These are phyloP conservation scores for Gardenia jasminoides DNA, from an alignment of 257 asterid genomes.

Conservation along the genomic window DNA sequence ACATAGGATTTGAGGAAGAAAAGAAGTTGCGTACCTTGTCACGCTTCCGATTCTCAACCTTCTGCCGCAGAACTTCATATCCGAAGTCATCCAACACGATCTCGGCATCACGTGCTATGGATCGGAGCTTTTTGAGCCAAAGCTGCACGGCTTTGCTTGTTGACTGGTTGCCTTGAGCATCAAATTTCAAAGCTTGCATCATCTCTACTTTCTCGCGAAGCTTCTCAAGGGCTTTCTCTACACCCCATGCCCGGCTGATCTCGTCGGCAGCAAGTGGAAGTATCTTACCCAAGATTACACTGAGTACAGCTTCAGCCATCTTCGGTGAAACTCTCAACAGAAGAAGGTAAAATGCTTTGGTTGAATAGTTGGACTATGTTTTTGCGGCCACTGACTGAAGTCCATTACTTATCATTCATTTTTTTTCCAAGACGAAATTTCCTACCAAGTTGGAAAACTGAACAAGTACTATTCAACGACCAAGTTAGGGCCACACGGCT, in stretches of 20 bases:
- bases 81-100: slow-evolving; percentile 15
- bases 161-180: slow-evolving; percentile 11
- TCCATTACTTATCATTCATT: too few species aligned
- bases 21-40: slow-evolving; percentile 12
- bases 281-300: not conserved
- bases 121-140: slow-evolving; percentile 24
- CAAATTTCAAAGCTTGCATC: not conserved
- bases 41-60: slow-evolving; percentile 1
- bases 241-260: not conserved
- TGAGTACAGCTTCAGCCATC: not conserved
- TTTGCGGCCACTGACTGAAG: too few species aligned
- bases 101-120: slow-evolving; percentile 20
- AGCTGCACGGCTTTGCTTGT: not conserved
- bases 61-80: slow-evolving; percentile 6
- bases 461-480: too few species aligned
- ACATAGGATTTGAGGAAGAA: not conserved
- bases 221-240: not conserved
- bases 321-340: not conserved
- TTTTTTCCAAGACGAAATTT: too few species aligned
- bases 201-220: not conserved
- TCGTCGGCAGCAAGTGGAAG: slow-evolving; percentile 11
- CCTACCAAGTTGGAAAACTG: too few species aligned
- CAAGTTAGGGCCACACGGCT: too few species aligned
- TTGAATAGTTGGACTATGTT: too few species aligned
- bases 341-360: not conserved